Evolutionary conservation across 192 early-diverging fungal genomes (phyloP).

Genomic region (Coemansia sp.): DNA sequence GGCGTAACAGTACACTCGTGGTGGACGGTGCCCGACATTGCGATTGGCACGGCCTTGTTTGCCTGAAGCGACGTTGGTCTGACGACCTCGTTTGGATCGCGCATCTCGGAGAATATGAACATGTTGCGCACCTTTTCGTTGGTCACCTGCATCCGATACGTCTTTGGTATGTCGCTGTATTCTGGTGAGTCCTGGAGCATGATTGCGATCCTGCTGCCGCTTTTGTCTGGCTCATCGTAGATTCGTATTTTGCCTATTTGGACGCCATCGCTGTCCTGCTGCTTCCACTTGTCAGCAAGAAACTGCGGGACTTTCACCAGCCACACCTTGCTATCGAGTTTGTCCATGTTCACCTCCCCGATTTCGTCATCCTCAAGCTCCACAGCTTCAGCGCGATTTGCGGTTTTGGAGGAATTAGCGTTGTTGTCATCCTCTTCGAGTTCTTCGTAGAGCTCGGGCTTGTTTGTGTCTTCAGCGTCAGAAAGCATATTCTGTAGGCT

Average conservation of each 20-base stretch:
- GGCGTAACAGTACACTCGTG: slow-evolving; percentile 74
- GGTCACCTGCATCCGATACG: slow-evolving; percentile 77
- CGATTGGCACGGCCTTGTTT: slow-evolving; percentile 56
- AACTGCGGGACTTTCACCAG: slow-evolving; percentile 93
- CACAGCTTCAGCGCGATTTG: slow-evolving; percentile 1
- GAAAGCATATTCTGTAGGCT: slow-evolving; percentile 21
- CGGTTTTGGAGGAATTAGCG: background rate
- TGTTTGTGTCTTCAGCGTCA: slow-evolving; percentile 31
- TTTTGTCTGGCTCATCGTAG: slow-evolving; percentile 59
- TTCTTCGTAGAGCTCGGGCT: slow-evolving; percentile 37
- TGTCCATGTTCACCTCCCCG: slow-evolving; percentile 66
- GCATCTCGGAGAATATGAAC: slow-evolving; percentile 73
- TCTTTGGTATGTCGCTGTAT: slow-evolving; percentile 70
- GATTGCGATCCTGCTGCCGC: slow-evolving; percentile 61
- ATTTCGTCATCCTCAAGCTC: slow-evolving; percentile 62
- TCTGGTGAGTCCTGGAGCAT: slow-evolving; percentile 65
- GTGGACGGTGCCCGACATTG: slow-evolving; percentile 66
- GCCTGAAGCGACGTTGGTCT: slow-evolving; percentile 47
- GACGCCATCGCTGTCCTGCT: slow-evolving; percentile 60
- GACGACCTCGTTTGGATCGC: slow-evolving; percentile 39
- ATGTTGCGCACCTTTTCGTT: slow-evolving; percentile 68
- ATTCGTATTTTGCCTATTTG: slow-evolving; percentile 81
- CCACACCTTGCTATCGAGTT: slow-evolving; percentile 79
- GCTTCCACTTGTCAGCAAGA: slow-evolving; percentile 82
- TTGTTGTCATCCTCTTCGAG: slow-evolving; percentile 21